Base-by-base conservation (phyloP, 257 asterid genomes). In the Penstemon barbatus region DNA sequence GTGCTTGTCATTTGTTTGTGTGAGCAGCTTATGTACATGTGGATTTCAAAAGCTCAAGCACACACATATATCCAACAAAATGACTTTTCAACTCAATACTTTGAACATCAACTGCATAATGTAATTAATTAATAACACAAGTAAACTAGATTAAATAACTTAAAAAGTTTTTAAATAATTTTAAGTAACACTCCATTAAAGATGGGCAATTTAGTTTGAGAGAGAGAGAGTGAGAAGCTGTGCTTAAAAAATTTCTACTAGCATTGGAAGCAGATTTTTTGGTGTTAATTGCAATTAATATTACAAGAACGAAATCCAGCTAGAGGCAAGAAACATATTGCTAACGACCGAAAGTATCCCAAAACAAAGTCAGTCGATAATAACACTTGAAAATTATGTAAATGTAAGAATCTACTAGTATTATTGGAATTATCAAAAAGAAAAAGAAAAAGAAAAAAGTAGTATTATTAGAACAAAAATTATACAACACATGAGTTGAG, bases 261-360 rank as follows among this genome's bases (percentile, higher is more conserved):
- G 33, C 33, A 25, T 25, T 25, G 33, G 33, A 25, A 25, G 33
- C 33, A 25, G 33, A 25, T 1, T 1, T 25, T 25, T 25, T 25
- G 33, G 33, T 25, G 33, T 25, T 25, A 25, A 1, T 25, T 25
- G 33, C 33, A 25, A 25, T 25, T 25, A 25, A 25, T 25, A 25
- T 25, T 25, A 25, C 33, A 25, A 25, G 33, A 25, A 25, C 33
- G 33, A 25, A 25, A 25, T 45, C 18, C 25, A 15, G n/a, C 11
- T 4, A 11, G 11, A 3, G n/a, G 18, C 3, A 5, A 9, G 54
- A n/a, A 36, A 39, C 40, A 60, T 12, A 15, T n/a, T 37, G 43
- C 33, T 71, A 12, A 65, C 67, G 37, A 72, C 49, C 61, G 3
- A 50, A 56, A 25, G 33, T 25, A 25, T 41, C 68, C 45, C 42